These are phyloP conservation scores for Mrakia frigida DNA, from an alignment of 768 basidiomycete species.

Conservation along the genomic window DNA sequence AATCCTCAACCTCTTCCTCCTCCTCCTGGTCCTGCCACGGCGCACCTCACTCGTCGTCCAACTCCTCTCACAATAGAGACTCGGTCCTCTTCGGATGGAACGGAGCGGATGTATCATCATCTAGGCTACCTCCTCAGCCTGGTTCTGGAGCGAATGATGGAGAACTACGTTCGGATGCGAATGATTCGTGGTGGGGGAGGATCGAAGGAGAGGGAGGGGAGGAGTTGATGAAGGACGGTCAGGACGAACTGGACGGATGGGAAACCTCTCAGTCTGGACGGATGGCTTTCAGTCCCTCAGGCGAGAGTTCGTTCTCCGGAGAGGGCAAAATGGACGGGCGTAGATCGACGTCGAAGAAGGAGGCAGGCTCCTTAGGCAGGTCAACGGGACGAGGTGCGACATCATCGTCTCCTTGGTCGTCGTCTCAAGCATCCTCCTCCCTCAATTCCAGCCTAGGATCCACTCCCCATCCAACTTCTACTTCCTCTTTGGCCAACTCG, in stretches of 20 bases:
- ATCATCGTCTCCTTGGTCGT: conserved; percentile 14
- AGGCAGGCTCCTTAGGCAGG: background rate
- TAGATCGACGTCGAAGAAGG: background rate
- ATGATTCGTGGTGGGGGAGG: background rate
- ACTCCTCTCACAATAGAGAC: background rate
- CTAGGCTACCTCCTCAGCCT: background rate
- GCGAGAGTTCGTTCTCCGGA: background rate
- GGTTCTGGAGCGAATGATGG: background rate
- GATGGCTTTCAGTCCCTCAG: background rate
- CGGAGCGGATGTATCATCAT: background rate
- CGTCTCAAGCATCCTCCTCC: conserved; percentile 13
- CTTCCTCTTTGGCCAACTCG: background rate
- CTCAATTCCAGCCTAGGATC: background rate
- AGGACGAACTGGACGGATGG: background rate
- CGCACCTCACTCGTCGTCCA: background rate
- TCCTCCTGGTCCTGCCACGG: conserved; percentile 20
- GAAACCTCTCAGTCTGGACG: background rate
- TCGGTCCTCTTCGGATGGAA: conserved; percentile 2
- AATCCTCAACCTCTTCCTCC: background rate
- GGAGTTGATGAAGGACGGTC: conserved; percentile 4
- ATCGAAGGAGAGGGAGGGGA: background rate
- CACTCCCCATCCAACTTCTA: background rate
- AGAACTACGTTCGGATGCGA: background rate
- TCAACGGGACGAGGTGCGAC: background rate
- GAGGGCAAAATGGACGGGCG: background rate